Conservation (phyloP, 257 asterid species). For the Plantago major region DNA sequence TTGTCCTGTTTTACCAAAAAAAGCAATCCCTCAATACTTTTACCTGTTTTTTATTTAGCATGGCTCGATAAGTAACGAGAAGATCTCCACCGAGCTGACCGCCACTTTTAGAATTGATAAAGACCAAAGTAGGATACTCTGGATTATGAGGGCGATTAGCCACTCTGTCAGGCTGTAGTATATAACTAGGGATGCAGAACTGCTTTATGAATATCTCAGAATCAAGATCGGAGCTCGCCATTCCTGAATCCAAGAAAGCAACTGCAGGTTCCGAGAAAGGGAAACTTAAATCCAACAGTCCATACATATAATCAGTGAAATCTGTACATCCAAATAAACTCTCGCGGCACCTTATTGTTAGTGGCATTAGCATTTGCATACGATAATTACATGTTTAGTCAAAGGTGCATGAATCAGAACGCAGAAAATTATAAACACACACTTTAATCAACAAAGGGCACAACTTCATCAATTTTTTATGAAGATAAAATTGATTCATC, state of each 20-base stretch:
- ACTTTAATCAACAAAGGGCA: neutral
- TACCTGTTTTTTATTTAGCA: slow-evolving; percentile 76
- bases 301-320: too few relatives aligned
- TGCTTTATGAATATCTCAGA: slow-evolving; percentile 34
- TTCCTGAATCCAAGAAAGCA: slow-evolving; percentile 27
- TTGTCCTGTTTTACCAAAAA: too few relatives aligned
- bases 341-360: too few relatives aligned
- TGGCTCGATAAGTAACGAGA: slow-evolving; percentile 56
- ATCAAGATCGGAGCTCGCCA: slow-evolving; percentile 30
- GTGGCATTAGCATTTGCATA: too few relatives aligned
- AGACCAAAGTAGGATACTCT: slow-evolving; percentile 77
- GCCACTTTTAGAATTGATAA: slow-evolving; percentile 86
- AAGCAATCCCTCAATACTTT: neutral
- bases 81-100: slow-evolving; percentile 96
- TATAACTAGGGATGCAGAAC: slow-evolving; percentile 52
- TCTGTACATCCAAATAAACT: too few relatives aligned
- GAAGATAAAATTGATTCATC: neutral
- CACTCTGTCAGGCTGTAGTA: slow-evolving; percentile 37
- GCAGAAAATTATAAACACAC: neutral
- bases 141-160: slow-evolving; percentile 35
- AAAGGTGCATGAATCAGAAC: too few relatives aligned
- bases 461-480: neutral
- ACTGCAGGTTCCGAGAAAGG: slow-evolving; percentile 22
- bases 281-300: neutral
- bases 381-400: too few relatives aligned